A percentile compares a stretch with the other conserved stretches of the same genome.
Evolutionary conservation across 208 protist species (phyloP).

Genomic region (Trypanosomatidae sp.): DNA sequence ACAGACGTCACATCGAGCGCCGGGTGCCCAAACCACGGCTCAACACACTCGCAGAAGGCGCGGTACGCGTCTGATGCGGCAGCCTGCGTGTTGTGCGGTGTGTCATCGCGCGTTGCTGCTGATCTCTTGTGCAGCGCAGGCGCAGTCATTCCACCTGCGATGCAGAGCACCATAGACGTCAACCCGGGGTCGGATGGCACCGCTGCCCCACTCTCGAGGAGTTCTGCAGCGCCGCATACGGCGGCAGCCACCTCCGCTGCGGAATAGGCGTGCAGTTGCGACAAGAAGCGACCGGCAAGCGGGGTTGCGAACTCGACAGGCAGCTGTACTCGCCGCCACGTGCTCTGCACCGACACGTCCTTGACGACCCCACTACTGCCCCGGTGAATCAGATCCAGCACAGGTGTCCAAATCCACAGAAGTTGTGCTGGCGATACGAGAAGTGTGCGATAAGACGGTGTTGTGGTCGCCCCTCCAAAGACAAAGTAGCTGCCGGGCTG

Average conservation of each 20-base stretch:
- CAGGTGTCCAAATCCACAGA: constrained; percentile 56
- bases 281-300: constrained; percentile 36
- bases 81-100: neutral
- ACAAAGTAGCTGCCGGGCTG: constrained; percentile 24
- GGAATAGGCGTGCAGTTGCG: constrained; percentile 32
- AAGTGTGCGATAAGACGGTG: constrained; percentile 2
- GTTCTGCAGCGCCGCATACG: neutral
- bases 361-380: neutral
- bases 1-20: neutral
- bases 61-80: neutral
- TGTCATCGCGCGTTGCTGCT: neutral
- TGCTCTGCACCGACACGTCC: constrained; percentile 13
- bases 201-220: neutral
- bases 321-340: constrained; percentile 46
- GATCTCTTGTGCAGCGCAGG: neutral
- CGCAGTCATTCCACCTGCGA: constrained; percentile 15
- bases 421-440: constrained; percentile 44
- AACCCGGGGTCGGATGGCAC: neutral
- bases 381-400: neutral
- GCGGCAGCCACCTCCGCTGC: constrained; percentile 19
- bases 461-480: constrained; percentile 24
- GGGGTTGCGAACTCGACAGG: constrained; percentile 18
- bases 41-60: constrained; percentile 15
- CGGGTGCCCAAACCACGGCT: constrained; percentile 22
- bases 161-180: constrained; percentile 22